Percentiles rank a stretch among this genome's conserved stretches.
These are phyloP conservation scores for Phytophthora nicotianae DNA, from an alignment of 352 stramenopile species.

Conservation along the genomic window DNA sequence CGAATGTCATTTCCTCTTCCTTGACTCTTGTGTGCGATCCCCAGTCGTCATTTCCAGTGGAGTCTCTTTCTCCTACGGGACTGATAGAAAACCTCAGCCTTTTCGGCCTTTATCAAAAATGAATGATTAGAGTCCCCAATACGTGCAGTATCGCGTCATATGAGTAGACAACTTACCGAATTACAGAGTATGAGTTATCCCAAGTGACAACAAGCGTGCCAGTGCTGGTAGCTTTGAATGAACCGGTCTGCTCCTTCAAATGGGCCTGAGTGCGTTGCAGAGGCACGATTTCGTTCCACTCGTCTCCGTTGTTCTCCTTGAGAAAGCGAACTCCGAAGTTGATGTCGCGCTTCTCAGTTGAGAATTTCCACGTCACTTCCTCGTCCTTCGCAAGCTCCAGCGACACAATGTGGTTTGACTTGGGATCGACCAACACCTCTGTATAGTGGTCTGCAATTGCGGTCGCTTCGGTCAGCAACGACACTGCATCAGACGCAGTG, in stretches of 20 bases:
- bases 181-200: slow-evolving; percentile 65
- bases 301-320: slow-evolving; percentile 35
- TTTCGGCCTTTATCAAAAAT: slow-evolving; percentile 42
- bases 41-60: slow-evolving; percentile 29
- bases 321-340: slow-evolving; percentile 59
- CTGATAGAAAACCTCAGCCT: slow-evolving; percentile 44
- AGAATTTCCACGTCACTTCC: slow-evolving; percentile 58
- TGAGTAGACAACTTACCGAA: slow-evolving; percentile 43
- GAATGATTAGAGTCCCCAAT: neutral
- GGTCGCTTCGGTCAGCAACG: slow-evolving; percentile 34
- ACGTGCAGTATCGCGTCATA: neutral
- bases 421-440: slow-evolving; percentile 47
- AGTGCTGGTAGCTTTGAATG: slow-evolving; percentile 33
- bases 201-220: slow-evolving; percentile 64
- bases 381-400: slow-evolving; percentile 48
- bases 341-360: slow-evolving; percentile 56
- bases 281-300: slow-evolving; percentile 44
- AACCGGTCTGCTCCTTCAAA: slow-evolving; percentile 42
- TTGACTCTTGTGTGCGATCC: slow-evolving; percentile 36
- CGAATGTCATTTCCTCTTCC: slow-evolving; percentile 54
- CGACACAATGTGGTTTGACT: slow-evolving; percentile 52
- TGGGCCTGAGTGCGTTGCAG: slow-evolving; percentile 41
- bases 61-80: slow-evolving; percentile 7
- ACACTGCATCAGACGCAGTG: slow-evolving; percentile 40
- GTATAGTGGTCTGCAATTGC: slow-evolving; percentile 25